phyloP scores from a whole-genome alignment of 257 asterid species.

The Nemophila menziesii region DNA sequence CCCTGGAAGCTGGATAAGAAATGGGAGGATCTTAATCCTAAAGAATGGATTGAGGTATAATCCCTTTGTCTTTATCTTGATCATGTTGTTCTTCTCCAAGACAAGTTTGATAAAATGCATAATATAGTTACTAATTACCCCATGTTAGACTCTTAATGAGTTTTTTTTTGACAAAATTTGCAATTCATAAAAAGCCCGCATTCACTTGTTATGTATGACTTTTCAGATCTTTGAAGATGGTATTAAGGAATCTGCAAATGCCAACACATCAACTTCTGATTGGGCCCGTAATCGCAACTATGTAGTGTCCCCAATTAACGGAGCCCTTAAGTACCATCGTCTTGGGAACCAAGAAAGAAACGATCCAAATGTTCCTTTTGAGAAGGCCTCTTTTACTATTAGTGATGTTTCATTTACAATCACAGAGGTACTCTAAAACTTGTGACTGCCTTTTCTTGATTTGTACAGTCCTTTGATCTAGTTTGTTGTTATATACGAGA shows the following conservation, averaged over 20 bases:
- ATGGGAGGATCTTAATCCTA: slow-evolving; percentile 95
- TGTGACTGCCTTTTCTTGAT: slow-evolving; percentile 4
- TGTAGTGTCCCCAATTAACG: slow-evolving; percentile 89
- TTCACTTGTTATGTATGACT: background rate
- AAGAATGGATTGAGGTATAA: slow-evolving; percentile 88
- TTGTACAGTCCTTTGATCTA: background rate
- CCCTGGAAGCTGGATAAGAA: slow-evolving; percentile 84
- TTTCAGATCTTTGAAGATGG: slow-evolving; percentile 93
- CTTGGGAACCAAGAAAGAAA: slow-evolving; percentile 83
- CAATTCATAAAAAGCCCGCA: too few relatives aligned
- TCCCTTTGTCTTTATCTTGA: slow-evolving; percentile 9
- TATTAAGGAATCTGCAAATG: slow-evolving; percentile 52
- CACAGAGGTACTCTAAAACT: slow-evolving; percentile 51
- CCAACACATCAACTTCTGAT: slow-evolving; percentile 24
- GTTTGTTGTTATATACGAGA: background rate
- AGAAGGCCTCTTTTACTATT: slow-evolving; percentile 76
- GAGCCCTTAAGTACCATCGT: slow-evolving; percentile 88
- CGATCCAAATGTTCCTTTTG: slow-evolving; percentile 73
- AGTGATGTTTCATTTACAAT: slow-evolving; percentile 73
- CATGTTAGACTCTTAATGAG: background rate
- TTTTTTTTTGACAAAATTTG: too few relatives aligned
- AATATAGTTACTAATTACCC: background rate
- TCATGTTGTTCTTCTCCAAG: slow-evolving; percentile 4
- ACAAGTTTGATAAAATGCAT: background rate
- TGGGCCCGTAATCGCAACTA: slow-evolving; percentile 72